A percentile compares a stretch with the other conserved stretches of the same genome.
phyloP scores from a whole-genome alignment of 306 rosid genomes.

The Sphenostylis stenocarpa region DNA sequence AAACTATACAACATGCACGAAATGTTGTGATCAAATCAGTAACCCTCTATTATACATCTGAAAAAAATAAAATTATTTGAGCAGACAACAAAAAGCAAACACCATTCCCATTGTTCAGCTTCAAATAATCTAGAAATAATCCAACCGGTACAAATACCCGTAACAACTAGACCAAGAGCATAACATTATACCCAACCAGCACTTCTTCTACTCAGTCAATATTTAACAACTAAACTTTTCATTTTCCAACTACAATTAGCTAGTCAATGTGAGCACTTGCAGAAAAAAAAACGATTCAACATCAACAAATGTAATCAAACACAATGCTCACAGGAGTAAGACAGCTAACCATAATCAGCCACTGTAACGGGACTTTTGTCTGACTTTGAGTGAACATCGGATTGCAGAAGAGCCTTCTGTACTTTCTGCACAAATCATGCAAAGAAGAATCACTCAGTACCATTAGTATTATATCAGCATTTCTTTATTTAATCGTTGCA shows the following conservation, averaged over 20 bases:
- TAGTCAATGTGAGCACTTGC: background rate
- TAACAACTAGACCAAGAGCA: background rate
- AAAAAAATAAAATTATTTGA: background rate
- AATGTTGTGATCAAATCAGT: background rate
- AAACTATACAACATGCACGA: background rate
- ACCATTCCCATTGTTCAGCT: background rate
- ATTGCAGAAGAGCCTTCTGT: constrained; percentile 76
- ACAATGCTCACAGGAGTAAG: background rate
- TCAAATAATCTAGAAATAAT: background rate
- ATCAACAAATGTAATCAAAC: background rate
- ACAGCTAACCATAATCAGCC: constrained; percentile 80
- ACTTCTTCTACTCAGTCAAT: background rate
- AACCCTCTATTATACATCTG: background rate
- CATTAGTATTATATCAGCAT: background rate
- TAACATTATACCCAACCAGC: background rate
- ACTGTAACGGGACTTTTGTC: constrained; percentile 96
- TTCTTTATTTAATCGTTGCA: background rate
- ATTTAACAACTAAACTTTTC: background rate
- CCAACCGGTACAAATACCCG: background rate
- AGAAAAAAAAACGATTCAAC: background rate
- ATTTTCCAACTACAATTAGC: background rate
- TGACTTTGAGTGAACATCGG: constrained; percentile 90
- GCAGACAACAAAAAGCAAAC: background rate
- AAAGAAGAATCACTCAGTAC: constrained; percentile 14
- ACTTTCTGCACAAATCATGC: constrained; percentile 63